These are phyloP conservation scores for Datura wrightii DNA, from an alignment of 257 asterid genomes.

Conservation along the genomic window DNA sequence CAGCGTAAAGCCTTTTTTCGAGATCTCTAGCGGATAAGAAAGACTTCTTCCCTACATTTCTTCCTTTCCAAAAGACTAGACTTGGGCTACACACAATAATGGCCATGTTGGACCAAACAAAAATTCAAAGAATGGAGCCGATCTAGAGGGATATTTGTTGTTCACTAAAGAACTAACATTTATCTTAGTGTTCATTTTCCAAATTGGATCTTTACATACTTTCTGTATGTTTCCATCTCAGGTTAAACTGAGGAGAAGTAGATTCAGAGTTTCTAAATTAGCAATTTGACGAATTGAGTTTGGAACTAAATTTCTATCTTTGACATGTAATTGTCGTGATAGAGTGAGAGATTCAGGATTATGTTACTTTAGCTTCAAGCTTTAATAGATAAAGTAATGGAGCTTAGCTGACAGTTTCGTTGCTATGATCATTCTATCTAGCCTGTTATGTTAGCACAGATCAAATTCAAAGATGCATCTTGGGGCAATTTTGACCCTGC, in stretches of 20 bases:
- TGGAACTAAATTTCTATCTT: not conserved
- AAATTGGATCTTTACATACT: too few relatives aligned
- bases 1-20: not conserved
- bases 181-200: too few relatives aligned
- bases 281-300: too few relatives aligned
- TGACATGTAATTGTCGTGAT: not conserved
- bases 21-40: conserved; percentile 1
- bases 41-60: not conserved
- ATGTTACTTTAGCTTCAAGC: not conserved
- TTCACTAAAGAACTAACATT: too few relatives aligned
- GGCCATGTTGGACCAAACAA: not conserved
- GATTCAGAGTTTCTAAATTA: not conserved
- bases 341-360: not conserved
- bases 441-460: not conserved
- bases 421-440: not conserved
- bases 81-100: not conserved
- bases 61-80: not conserved
- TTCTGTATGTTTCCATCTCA: too few relatives aligned
- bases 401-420: not conserved
- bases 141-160: too few relatives aligned
- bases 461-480: not conserved
- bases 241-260: too few relatives aligned
- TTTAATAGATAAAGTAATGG: not conserved
- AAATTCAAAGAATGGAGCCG: not conserved
- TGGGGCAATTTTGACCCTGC: not conserved